Conservation (phyloP, 1,284 basidiomycete species). For the Boletus mariae region DNA sequence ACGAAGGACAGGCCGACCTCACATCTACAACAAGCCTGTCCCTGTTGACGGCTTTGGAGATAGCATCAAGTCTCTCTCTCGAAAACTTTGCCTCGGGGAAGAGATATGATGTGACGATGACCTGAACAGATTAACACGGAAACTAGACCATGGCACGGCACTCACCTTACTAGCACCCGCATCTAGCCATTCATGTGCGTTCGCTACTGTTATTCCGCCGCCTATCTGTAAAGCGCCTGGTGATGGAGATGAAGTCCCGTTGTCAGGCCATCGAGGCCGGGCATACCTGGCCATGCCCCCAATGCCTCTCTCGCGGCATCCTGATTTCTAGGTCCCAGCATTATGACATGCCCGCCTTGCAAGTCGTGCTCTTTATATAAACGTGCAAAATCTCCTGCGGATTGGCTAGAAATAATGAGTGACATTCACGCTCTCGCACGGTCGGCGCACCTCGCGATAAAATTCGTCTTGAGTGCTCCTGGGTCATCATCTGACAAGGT, state of each 20-base stretch:
- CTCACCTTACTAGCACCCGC: conserved; percentile 88
- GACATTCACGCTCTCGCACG: not conserved
- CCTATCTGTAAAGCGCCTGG: conserved; percentile 84
- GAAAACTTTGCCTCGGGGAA: conserved; percentile 85
- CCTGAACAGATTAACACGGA: conserved; percentile 44
- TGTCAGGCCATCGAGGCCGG: not conserved
- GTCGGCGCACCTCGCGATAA: conserved; percentile 68
- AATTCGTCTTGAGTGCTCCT: conserved; percentile 81
- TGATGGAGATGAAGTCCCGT: conserved; percentile 6
- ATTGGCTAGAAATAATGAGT: conserved; percentile 52
- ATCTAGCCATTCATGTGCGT: conserved; percentile 84
- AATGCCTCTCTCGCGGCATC: conserved; percentile 82
- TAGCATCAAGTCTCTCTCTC: conserved; percentile 60
- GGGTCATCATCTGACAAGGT: conserved; percentile 74
- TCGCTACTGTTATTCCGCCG: conserved; percentile 83
- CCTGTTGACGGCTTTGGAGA: conserved; percentile 74
- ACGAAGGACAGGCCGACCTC: conserved; percentile 51
- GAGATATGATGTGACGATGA: conserved; percentile 95
- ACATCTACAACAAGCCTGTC: conserved; percentile 94
- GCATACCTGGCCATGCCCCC: conserved; percentile 74
- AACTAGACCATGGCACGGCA: not conserved
- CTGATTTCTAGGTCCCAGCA: conserved; percentile 90
- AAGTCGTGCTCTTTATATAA: conserved; percentile 74
- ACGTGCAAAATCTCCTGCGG: conserved; percentile 77
- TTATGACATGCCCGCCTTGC: conserved; percentile 92